A percentile compares a stretch with the other conserved stretches of the same genome.
These are phyloP conservation scores for Amauroascus niger DNA, from an alignment of 2,329 filamentous ascomycete species.

Conservation along the genomic window DNA sequence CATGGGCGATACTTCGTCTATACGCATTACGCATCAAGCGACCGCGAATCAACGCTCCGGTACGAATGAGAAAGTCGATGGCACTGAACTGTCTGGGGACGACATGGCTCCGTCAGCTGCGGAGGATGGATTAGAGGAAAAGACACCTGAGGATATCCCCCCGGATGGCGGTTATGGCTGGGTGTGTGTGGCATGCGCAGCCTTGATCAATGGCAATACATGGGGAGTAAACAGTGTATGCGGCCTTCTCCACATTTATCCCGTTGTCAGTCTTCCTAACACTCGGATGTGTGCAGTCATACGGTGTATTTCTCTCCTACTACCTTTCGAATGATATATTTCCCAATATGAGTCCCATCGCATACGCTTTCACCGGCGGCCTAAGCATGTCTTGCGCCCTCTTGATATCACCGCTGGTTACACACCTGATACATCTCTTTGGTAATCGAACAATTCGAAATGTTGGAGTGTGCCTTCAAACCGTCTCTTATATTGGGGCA, in stretches of 20 bases:
- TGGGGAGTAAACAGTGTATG: conserved; percentile 62
- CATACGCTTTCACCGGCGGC: conserved; percentile 53
- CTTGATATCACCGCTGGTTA: conserved; percentile 49
- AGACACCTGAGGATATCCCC: conserved; percentile 27
- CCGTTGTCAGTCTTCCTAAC: neutral
- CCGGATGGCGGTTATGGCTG: conserved; percentile 54
- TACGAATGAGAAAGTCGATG: neutral
- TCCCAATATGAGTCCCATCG: conserved; percentile 44
- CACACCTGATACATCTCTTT: conserved; percentile 43
- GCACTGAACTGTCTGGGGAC: neutral
- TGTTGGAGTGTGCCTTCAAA: conserved; percentile 47
- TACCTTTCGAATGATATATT: conserved; percentile 49
- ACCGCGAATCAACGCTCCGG: neutral
- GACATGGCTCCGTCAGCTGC: conserved; percentile 2
- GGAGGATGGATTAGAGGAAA: conserved; percentile 23
- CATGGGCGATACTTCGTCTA: neutral
- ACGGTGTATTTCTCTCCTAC: conserved; percentile 51
- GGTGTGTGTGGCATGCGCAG: conserved; percentile 48
- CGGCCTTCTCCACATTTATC: neutral
- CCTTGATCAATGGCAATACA: conserved; percentile 58
- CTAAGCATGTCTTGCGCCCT: conserved; percentile 51
- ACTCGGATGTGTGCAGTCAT: conserved; percentile 27
- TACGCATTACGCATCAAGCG: neutral
- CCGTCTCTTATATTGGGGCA: conserved; percentile 46
- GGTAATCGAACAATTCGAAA: conserved; percentile 48